Evolutionary conservation across 305 asterid genomes (phyloP).

Genomic region (Rubia tinctorum): DNA sequence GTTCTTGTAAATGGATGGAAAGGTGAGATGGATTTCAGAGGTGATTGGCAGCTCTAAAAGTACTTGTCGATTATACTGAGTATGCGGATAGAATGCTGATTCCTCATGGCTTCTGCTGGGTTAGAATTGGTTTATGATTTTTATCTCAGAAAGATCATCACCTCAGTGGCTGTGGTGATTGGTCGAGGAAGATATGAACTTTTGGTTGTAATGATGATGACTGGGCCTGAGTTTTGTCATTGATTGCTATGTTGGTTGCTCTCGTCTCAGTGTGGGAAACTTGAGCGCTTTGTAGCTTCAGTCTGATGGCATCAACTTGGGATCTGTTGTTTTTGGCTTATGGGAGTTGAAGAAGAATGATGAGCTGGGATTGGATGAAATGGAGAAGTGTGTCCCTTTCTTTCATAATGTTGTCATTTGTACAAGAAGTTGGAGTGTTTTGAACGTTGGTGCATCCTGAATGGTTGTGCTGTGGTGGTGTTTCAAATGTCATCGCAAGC

Average conservation of each 20-base stretch:
- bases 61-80: not conserved
- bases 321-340: not conserved
- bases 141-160: not conserved
- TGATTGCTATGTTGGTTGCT: not conserved
- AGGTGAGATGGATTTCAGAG: not conserved
- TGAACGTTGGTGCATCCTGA: too few species aligned
- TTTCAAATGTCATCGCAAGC: too few species aligned
- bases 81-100: not conserved
- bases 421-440: too few species aligned
- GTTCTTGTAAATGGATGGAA: constrained; percentile 6
- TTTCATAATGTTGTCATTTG: not conserved
- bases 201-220: not conserved
- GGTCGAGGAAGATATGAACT: not conserved
- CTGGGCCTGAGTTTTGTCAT: not conserved
- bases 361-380: not conserved
- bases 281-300: not conserved
- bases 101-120: not conserved
- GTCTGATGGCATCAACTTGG: not conserved
- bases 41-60: not conserved
- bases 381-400: not conserved
- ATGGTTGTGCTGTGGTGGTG: too few species aligned
- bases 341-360: too few species aligned
- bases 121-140: not conserved
- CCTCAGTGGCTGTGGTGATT: not conserved
- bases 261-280: not conserved